Conservation (phyloP, 306 rosid species). For the Astragalus membranaceus region DNA sequence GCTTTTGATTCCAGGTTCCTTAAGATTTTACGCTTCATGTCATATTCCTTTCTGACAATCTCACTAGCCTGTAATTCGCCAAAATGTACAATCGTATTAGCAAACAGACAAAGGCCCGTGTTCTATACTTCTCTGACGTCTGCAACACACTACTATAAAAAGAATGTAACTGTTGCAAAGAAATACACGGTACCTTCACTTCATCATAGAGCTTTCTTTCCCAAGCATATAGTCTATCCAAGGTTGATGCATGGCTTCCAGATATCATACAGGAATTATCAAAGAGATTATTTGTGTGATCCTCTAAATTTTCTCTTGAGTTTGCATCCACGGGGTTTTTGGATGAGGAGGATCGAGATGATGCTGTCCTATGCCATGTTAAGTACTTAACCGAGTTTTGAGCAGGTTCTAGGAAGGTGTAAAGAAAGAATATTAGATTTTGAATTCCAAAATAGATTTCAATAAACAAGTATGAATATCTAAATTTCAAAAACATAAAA, state of each 20-base stretch:
- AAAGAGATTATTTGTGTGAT: conserved; percentile 44
- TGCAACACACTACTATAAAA: neutral
- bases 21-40: conserved; percentile 63
- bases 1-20: conserved; percentile 76
- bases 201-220: conserved; percentile 97
- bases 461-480: neutral
- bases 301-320: conserved; percentile 60
- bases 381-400: conserved; percentile 59
- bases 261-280: conserved; percentile 74
- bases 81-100: neutral
- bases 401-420: conserved; percentile 54
- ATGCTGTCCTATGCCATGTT: conserved; percentile 85
- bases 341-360: conserved; percentile 85
- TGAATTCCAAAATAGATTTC: conserved; percentile 1
- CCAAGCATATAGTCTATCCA: conserved; percentile 96
- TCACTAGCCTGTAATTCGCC: conserved; percentile 67
- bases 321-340: conserved; percentile 68
- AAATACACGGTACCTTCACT: conserved; percentile 64
- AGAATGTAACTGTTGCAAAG: conserved; percentile 4
- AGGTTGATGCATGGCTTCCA: conserved; percentile 93
- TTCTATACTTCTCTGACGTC: too few relatives aligned
- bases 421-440: conserved; percentile 8
- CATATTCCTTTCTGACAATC: conserved; percentile 75
- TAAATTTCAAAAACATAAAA: neutral
- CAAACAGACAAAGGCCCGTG: neutral